Conservation (phyloP, 1,284 basidiomycete genomes). For the Thelephora terrestris region DNA sequence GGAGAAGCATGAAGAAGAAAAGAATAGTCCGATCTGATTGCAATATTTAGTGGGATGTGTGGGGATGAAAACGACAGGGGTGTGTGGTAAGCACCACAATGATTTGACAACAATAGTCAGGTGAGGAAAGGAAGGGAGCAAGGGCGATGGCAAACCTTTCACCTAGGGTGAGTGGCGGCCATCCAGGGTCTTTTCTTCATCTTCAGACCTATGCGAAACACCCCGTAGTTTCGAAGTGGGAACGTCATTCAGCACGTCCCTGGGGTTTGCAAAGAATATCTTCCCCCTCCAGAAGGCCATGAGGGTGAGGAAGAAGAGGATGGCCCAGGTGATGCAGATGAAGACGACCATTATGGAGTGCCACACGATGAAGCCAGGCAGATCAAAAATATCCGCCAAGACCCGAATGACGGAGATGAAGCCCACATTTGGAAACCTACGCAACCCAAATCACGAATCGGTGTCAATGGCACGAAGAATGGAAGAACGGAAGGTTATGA, state of each 20-base stretch:
- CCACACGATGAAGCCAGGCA: conserved; percentile 28
- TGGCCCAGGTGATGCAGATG: conserved; percentile 30
- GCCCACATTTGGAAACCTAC: conserved; percentile 23
- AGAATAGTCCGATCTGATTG: too few relatives aligned
- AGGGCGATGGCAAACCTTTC: too few relatives aligned
- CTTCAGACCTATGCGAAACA: too few relatives aligned
- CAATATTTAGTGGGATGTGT: too few relatives aligned
- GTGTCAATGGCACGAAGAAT: neutral
- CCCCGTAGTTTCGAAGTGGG: too few relatives aligned
- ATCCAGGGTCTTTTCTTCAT: too few relatives aligned
- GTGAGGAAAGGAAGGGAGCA: too few relatives aligned
- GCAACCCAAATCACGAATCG: neutral
- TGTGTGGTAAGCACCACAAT: too few relatives aligned
- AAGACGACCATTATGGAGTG: conserved; percentile 30
- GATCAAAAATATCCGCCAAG: conserved; percentile 31
- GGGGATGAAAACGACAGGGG: too few relatives aligned
- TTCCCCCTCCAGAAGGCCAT: conserved; percentile 33
- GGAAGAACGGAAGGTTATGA: neutral
- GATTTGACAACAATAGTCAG: too few relatives aligned
- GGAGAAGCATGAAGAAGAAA: too few relatives aligned
- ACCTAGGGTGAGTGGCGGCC: too few relatives aligned
- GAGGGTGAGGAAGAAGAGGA: conserved; percentile 31
- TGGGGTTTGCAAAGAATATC: conserved; percentile 34
- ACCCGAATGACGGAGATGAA: conserved; percentile 35
- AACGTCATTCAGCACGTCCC: conserved; percentile 32